Evolutionary conservation across 2,329 filamentous ascomycete genomes (phyloP), one percentile per base, ranked within the genome.

Genomic region (Penicillium paneum): DNA sequence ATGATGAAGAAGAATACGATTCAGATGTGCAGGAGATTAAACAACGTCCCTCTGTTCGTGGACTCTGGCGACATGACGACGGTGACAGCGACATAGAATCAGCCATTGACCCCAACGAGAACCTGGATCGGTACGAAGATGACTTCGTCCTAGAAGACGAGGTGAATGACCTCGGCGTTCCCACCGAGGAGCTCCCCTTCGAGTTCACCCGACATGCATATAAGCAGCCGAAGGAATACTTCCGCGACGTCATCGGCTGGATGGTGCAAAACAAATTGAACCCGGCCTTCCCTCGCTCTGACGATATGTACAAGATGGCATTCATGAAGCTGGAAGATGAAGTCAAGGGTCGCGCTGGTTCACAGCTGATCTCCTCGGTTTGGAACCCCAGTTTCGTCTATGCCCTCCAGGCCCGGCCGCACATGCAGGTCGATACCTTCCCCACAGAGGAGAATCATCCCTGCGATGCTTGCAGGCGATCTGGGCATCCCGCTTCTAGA

Each of bases 261-360:
- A 87, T 92, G 73, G 85, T 93, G 2, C 88, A 91, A 64, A 89
- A 88, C 67, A 86, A 87, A 62, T 79, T 94, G 47, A 87, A 91
- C 61, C 89, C 88, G 0, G 83, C 78, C 0, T 92, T 91, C 64
- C 74, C 81, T 11, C 79, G 80, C 17, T 74, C 81, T 5, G 83
- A 89, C 56, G 77, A 82, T 8, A 75, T 91, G 12, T 94, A 91
- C 69, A 65, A 74, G 12, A 77, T 88, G 26, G 85, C 88, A 0
- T 91, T 91, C 76, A 75, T 76, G 45, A 90, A 90, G 65, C 77
- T 93, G 0, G 82, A 90, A 59, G 83, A 89, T 60, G 87, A 91
- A 67, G 83, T 89, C 13, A 78, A 77, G 36, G 87, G 84, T 0
- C 80, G 89, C 3, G 84, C 86, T 0, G 81, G 80, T 3, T 90